Evolutionary conservation across 1,139 yeast genomes (phyloP).

Genomic region (Saccharomyces pastorianus): DNA sequence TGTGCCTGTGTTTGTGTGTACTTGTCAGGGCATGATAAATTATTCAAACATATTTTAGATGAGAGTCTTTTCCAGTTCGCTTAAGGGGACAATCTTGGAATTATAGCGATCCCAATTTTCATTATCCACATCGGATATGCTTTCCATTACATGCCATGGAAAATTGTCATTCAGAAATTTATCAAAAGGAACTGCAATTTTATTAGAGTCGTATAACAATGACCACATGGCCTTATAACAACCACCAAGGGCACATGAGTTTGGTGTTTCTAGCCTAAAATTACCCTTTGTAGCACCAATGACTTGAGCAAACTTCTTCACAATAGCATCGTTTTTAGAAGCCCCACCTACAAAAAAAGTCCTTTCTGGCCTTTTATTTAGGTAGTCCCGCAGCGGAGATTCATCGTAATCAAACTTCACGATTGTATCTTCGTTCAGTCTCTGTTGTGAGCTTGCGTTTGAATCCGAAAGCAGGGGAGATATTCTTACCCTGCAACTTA

Average conservation of each 20-base stretch:
- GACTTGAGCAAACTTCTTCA: slow-evolving; percentile 60
- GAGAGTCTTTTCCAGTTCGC: slow-evolving; percentile 26
- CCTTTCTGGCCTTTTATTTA: slow-evolving; percentile 50
- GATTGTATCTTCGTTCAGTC: slow-evolving; percentile 8
- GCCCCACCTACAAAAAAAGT: slow-evolving; percentile 87
- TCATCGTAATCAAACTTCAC: slow-evolving; percentile 31
- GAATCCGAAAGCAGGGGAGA: slow-evolving; percentile 53
- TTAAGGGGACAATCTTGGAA: slow-evolving; percentile 30
- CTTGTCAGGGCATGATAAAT: background rate
- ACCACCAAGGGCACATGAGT: slow-evolving; percentile 94
- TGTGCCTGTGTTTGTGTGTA: background rate
- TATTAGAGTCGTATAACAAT: slow-evolving; percentile 19
- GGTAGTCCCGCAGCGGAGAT: slow-evolving; percentile 19
- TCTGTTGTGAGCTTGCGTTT: background rate
- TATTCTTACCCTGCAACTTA: slow-evolving; percentile 72
- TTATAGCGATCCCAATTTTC: slow-evolving; percentile 31
- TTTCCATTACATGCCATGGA: slow-evolving; percentile 41
- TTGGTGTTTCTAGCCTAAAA: slow-evolving; percentile 66
- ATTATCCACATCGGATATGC: slow-evolving; percentile 28
- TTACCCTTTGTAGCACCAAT: slow-evolving; percentile 58
- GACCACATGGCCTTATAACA: slow-evolving; percentile 83
- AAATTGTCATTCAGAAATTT: slow-evolving; percentile 40
- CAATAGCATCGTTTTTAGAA: slow-evolving; percentile 60
- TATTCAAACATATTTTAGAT: background rate
- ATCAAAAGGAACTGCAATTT: slow-evolving; percentile 26